These are phyloP conservation scores for Schwanniomyces occidentalis DNA, from an alignment of 805 yeast species.

Conservation along the genomic window DNA sequence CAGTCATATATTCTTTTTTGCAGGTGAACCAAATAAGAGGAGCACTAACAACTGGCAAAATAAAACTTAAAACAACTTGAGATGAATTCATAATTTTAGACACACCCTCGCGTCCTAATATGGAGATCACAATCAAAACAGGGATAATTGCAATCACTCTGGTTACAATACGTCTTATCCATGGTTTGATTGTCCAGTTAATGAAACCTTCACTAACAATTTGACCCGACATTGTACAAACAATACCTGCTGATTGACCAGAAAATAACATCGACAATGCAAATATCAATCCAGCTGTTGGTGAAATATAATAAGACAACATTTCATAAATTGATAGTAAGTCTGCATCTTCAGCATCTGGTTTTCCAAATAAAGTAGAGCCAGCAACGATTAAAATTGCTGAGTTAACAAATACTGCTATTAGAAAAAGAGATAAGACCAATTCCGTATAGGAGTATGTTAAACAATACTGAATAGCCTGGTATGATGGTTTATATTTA, in stretches of 20 bases:
- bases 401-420: conserved; percentile 47
- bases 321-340: conserved; percentile 45
- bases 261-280: conserved; percentile 48
- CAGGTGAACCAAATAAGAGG: conserved; percentile 48
- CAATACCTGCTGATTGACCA: conserved; percentile 50
- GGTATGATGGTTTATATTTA: conserved; percentile 42
- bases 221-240: conserved; percentile 51
- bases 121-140: conserved; percentile 36
- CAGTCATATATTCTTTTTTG: conserved; percentile 40
- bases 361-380: conserved; percentile 39
- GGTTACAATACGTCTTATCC: conserved; percentile 44
- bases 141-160: conserved; percentile 44
- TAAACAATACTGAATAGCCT: conserved; percentile 43
- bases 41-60: conserved; percentile 45
- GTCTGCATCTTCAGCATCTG: conserved; percentile 48
- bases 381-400: conserved; percentile 49
- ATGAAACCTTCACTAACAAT: conserved; percentile 47
- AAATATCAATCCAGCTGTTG: conserved; percentile 46
- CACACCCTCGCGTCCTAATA: conserved; percentile 45
- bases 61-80: conserved; percentile 45
- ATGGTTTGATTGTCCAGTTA: conserved; percentile 44
- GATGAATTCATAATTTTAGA: conserved; percentile 46
- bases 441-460: conserved; percentile 41
- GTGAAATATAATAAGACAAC: conserved; percentile 44
- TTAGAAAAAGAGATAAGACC: conserved; percentile 38